Conservation (phyloP, 2,329 filamentous ascomycete genomes). For the Xylaria sp. region DNA sequence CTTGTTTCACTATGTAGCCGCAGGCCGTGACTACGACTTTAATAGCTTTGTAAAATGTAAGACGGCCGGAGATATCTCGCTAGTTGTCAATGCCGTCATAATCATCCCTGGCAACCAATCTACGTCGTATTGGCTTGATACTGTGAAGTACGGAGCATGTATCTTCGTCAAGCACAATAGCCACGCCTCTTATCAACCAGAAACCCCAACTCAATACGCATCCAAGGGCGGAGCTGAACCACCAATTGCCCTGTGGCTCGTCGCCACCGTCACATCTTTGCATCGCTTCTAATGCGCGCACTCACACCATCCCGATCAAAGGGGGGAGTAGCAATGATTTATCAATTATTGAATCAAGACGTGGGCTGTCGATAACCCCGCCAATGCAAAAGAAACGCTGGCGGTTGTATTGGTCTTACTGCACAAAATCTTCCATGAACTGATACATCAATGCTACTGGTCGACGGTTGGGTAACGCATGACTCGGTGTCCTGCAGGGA, state of each 20-base stretch:
- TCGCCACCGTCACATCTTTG: slow-evolving; percentile 13
- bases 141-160: not conserved
- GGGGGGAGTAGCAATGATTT: slow-evolving; percentile 5
- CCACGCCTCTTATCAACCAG: not conserved
- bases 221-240: slow-evolving; percentile 10
- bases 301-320: not conserved
- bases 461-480: slow-evolving; percentile 16
- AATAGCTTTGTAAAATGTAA: not conserved
- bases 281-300: slow-evolving; percentile 13
- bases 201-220: not conserved
- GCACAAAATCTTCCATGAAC: slow-evolving; percentile 18
- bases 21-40: not conserved
- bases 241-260: slow-evolving; percentile 10
- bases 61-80: not conserved
- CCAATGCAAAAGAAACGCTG: slow-evolving; percentile 18
- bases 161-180: not conserved
- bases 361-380: slow-evolving; percentile 10
- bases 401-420: slow-evolving; percentile 17
- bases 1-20: slow-evolving; percentile 3
- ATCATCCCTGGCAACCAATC: not conserved
- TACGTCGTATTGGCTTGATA: not conserved
- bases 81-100: not conserved
- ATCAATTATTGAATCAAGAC: slow-evolving; percentile 16
- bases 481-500: slow-evolving; percentile 28
- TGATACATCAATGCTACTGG: slow-evolving; percentile 13